Conservation (phyloP, 2,329 filamentous ascomycete species). For the Fusarium praegraminearum region DNA sequence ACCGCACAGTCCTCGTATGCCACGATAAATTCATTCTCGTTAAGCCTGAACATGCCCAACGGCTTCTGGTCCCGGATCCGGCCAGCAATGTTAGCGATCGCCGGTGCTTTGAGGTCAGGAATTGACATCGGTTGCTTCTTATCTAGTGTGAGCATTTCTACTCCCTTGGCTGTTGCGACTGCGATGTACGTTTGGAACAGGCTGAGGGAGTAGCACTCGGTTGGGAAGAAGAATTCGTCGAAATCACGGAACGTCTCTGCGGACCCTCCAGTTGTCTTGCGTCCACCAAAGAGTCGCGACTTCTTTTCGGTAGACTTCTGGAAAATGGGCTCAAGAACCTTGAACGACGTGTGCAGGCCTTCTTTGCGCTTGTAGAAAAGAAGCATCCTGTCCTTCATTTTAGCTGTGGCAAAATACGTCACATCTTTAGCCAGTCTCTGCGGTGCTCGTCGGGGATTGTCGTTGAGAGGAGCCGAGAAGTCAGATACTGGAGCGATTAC, state of each 20-base stretch:
- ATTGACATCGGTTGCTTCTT: slow-evolving; percentile 97
- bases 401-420: slow-evolving; percentile 93
- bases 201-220: slow-evolving; percentile 94
- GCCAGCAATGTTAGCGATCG: slow-evolving; percentile 85
- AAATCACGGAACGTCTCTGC: slow-evolving; percentile 98
- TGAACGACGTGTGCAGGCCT: slow-evolving; percentile 92
- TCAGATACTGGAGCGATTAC: slow-evolving; percentile 76
- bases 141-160: slow-evolving; percentile 95
- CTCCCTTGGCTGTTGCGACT: slow-evolving; percentile 89
- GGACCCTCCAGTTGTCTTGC: slow-evolving; percentile 71
- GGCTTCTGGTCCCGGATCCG: slow-evolving; percentile 87
- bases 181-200: slow-evolving; percentile 95
- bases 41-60: slow-evolving; percentile 95
- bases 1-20: slow-evolving; percentile 97
- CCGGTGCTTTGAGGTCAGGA: slow-evolving; percentile 82
- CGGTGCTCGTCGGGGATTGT: slow-evolving; percentile 85
- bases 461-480: slow-evolving; percentile 71
- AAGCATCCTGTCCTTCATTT: slow-evolving; percentile 95
- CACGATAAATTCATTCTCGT: slow-evolving; percentile 90
- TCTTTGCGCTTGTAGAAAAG: slow-evolving; percentile 98
- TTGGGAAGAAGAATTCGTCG: slow-evolving; percentile 98
- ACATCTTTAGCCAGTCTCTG: slow-evolving; percentile 94
- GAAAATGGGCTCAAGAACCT: slow-evolving; percentile 94
- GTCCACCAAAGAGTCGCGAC: slow-evolving; percentile 72
- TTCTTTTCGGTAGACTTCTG: slow-evolving; percentile 92